Percentiles rank a stretch among this genome's conserved stretches.
These are phyloP conservation scores for Elongisporangium prolatum DNA, from an alignment of 352 stramenopile species.

Conservation along the genomic window DNA sequence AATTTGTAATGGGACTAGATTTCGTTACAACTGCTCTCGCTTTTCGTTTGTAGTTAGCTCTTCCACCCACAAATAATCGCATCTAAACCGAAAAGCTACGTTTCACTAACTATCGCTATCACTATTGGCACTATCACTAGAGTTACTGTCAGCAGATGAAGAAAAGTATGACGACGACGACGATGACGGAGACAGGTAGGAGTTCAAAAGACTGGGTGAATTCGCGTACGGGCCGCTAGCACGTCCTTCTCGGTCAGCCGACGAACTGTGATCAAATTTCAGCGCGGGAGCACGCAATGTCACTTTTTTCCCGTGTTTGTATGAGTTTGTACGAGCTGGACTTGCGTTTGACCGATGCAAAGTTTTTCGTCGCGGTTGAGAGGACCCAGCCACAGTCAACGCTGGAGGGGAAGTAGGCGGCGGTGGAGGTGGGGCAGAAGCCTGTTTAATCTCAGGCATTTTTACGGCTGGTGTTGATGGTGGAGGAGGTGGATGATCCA, in stretches of 20 bases:
- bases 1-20: background rate
- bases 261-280: constrained; percentile 6
- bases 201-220: constrained; percentile 40
- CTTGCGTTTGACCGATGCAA: constrained; percentile 8
- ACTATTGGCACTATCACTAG: constrained; percentile 29
- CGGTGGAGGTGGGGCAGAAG: background rate
- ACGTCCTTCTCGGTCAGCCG: background rate
- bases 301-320: constrained; percentile 8
- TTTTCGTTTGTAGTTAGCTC: background rate
- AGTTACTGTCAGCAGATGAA: constrained; percentile 67
- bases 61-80: background rate
- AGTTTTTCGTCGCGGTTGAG: constrained; percentile 9
- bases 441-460: background rate
- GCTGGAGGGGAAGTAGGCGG: constrained; percentile 9
- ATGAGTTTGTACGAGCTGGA: background rate
- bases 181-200: constrained; percentile 58
- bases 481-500: constrained; percentile 14
- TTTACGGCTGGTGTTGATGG: constrained; percentile 4
- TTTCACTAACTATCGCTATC: constrained; percentile 42
- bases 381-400: constrained; percentile 1
- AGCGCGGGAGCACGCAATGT: constrained; percentile 8
- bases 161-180: constrained; percentile 84
- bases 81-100: background rate
- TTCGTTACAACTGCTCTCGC: background rate
- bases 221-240: constrained; percentile 18